Base-by-base conservation (phyloP, 805 yeast genomes). In the Kodamaea laetipori region DNA sequence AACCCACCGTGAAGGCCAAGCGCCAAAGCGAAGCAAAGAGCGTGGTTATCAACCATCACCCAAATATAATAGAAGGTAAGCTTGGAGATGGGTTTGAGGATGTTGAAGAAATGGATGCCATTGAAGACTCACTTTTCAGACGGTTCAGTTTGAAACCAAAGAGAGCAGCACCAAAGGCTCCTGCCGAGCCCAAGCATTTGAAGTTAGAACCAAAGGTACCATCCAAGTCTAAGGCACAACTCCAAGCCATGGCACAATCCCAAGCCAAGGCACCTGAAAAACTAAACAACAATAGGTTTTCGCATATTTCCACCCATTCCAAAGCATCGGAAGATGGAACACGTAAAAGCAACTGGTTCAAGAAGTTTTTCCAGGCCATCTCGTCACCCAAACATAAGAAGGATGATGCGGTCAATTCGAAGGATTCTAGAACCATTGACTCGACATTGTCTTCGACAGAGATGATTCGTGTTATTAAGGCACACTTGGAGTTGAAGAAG, bases 401-500 rank as follows among this genome's bases (percentile, higher is more conserved):
- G 37, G 44, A 27, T 38, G 47, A 15, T 27, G 15, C 31, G 18
- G 21, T 13, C 16, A 10, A 39, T 21, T 34, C 38, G 41, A 60
- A 57, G 30, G 60, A 64, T 45, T 55, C 68, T 11, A 55, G 54
- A 16, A 58, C 67, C 4, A 56, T 71, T 18, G 71, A 71, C 46
- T 63, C 73, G 1, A 37, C 48, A 3, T 55, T 70, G 33, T 48
- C 52, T 9, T 54, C 74, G 3, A 40, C 21, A 4, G 66, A 65
- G 18, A 61, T 71, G 35, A 57, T 63, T 45, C 48, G 65, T 18
- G 56, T 67, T 7, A 61, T 71, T 43, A 66, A 63, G 43, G 64
- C 64, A 40, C 75, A 76, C 6, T 56, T 77, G 41, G 69, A 67
- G 48, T 57, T 76, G 54, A 74, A 76, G 52, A 60, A 66, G 43